A percentile compares a stretch with the other conserved stretches of the same genome.
Conservation (phyloP, 208 protist species). For the Kentomonas sorsogonicus region DNA sequence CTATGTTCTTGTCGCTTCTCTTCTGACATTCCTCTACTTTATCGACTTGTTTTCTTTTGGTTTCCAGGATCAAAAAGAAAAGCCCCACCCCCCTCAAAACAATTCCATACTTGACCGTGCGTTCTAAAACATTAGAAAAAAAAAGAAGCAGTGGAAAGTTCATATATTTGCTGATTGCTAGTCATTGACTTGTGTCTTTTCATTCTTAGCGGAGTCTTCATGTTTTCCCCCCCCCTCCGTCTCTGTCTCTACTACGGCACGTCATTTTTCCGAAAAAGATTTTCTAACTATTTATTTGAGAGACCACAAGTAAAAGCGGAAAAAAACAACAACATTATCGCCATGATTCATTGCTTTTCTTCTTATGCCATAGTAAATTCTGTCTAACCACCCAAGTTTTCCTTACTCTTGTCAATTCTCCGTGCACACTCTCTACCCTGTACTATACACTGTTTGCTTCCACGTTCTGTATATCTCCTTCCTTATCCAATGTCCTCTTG, state of each 20-base stretch:
- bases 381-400: neutral
- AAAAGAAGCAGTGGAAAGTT: too few relatives aligned
- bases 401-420: neutral
- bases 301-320: neutral
- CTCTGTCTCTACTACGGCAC: neutral
- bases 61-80: too few relatives aligned
- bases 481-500: too few relatives aligned
- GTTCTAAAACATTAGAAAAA: too few relatives aligned
- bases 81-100: too few relatives aligned
- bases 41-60: neutral
- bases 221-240: neutral
- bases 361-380: neutral
- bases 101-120: neutral
- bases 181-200: neutral
- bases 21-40: neutral
- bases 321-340: neutral
- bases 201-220: neutral
- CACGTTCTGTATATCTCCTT: neutral
- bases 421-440: neutral
- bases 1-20: neutral
- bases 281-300: neutral
- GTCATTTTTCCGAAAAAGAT: neutral
- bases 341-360: neutral
- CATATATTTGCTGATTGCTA: neutral
- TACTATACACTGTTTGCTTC: neutral